Evolutionary conservation across 2,329 filamentous ascomycete species (phyloP).

Genomic region (Beauveria medogensis): DNA sequence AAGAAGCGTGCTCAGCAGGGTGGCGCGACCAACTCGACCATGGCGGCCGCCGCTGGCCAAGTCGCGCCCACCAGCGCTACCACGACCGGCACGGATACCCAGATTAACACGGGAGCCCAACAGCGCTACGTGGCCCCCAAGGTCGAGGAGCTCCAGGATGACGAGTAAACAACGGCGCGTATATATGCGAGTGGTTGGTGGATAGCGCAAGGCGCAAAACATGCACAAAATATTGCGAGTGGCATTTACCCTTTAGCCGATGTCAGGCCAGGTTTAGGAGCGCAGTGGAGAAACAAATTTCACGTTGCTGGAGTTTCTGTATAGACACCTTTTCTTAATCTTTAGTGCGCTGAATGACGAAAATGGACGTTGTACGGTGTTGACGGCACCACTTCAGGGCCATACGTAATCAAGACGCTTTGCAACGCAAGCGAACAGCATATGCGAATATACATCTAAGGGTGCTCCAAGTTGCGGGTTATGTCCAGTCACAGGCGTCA

Average conservation of each 20-base stretch:
- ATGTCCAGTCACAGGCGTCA: not conserved
- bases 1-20: constrained; percentile 38
- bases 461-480: not conserved
- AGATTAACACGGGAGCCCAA: constrained; percentile 38
- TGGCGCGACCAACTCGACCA: constrained; percentile 30
- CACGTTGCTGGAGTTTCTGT: not conserved
- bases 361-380: not conserved
- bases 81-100: constrained; percentile 49
- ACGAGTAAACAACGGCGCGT: constrained; percentile 29
- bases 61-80: constrained; percentile 44
- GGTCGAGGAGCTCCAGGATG: constrained; percentile 44
- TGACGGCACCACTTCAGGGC: not conserved
- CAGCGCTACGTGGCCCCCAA: constrained; percentile 43
- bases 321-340: not conserved
- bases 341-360: not conserved
- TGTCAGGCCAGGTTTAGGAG: not conserved
- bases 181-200: not conserved
- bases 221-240: not conserved
- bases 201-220: not conserved
- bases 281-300: not conserved
- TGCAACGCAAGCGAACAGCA: not conserved
- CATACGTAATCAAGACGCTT: not conserved
- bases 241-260: not conserved
- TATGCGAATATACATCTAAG: not conserved
- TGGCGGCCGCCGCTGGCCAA: constrained; percentile 46